phyloP scores from a whole-genome alignment of 208 protist genomes.

The Jaenimonas drosophilae region DNA sequence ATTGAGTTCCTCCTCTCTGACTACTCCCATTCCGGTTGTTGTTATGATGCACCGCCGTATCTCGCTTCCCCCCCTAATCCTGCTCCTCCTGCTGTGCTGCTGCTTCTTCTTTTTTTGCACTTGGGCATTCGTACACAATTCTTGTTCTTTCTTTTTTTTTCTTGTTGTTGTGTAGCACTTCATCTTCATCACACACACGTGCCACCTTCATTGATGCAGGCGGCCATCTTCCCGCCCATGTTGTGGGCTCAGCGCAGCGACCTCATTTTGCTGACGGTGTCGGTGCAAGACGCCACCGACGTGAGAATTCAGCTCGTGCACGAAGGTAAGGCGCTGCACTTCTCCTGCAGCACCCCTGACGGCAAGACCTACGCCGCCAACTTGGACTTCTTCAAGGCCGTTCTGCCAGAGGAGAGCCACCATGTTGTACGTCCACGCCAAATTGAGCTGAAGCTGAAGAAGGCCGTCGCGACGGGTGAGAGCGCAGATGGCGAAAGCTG shows the following conservation, averaged over 20 bases:
- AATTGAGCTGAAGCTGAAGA: constrained; percentile 73
- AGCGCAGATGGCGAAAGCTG: constrained; percentile 23
- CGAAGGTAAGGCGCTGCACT: constrained; percentile 30
- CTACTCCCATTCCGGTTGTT: too few species aligned
- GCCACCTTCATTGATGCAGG: constrained; percentile 3
- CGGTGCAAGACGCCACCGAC: constrained; percentile 60
- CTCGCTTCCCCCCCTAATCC: not conserved
- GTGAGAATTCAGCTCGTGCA: constrained; percentile 50
- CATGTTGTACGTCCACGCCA: constrained; percentile 61
- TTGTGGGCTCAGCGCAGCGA: constrained; percentile 81
- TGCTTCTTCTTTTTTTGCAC: constrained; percentile 5
- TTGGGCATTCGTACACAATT: constrained; percentile 3
- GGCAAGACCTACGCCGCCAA: constrained; percentile 31
- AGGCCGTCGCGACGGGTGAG: constrained; percentile 14
- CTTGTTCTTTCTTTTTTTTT: constrained; percentile 10
- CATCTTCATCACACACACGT: too few species aligned
- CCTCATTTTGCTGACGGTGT: constrained; percentile 64
- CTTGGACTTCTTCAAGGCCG: constrained; percentile 43
- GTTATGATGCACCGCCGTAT: too few species aligned
- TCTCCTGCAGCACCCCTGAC: constrained; percentile 18
- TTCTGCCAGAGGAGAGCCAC: constrained; percentile 66
- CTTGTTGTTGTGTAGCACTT: too few species aligned
- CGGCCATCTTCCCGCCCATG: constrained; percentile 42
- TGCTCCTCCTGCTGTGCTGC: not conserved
- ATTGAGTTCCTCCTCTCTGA: constrained; percentile 6